phyloP scores from a whole-genome alignment of 305 asterid genomes.

The Fraxinus floribunda region DNA sequence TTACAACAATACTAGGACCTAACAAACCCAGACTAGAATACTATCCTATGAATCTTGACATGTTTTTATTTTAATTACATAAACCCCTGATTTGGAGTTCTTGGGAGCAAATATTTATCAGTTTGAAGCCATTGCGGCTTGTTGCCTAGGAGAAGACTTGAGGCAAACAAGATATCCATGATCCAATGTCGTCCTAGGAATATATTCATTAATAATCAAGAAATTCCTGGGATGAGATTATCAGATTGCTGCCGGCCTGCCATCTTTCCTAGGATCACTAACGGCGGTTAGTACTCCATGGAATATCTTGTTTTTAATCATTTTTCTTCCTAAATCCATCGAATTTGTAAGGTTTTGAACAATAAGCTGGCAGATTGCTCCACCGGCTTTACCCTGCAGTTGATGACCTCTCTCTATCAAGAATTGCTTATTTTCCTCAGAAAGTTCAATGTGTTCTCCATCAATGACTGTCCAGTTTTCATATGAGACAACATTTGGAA shows the following conservation, averaged over 20 bases:
- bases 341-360: conserved; percentile 55
- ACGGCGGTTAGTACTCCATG: conserved; percentile 71
- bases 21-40: background rate
- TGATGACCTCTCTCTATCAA: conserved; percentile 66
- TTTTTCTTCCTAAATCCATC: conserved; percentile 30
- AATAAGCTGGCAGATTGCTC: conserved; percentile 75
- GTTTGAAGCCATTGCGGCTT: background rate
- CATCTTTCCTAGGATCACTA: conserved; percentile 89
- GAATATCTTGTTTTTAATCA: conserved; percentile 17
- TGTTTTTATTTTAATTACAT: background rate
- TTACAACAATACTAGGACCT: background rate
- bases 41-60: background rate
- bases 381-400: conserved; percentile 59
- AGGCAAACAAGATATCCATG: background rate
- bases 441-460: conserved; percentile 80
- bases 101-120: background rate
- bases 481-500: conserved; percentile 70
- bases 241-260: conserved; percentile 81
- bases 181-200: background rate
- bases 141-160: background rate
- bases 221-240: background rate
- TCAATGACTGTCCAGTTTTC: conserved; percentile 82
- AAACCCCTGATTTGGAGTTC: background rate
- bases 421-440: conserved; percentile 45
- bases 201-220: background rate